These are phyloP conservation scores for Copromyces sp. DNA, from an alignment of 495 filamentous ascomycete species.

Conservation along the genomic window DNA sequence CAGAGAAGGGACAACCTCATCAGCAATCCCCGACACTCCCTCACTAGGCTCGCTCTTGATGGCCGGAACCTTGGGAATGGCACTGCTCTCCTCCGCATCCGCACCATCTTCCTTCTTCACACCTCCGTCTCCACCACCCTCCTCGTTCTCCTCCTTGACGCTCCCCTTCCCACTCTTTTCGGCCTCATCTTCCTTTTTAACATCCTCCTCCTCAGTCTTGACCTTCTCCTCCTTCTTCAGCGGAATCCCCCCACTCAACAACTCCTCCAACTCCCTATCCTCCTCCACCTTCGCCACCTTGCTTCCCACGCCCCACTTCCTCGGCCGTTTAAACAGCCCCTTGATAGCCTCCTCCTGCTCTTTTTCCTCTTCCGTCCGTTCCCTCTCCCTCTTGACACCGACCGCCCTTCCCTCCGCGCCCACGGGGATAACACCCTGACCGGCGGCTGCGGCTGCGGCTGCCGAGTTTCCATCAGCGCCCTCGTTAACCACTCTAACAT, in stretches of 20 bases:
- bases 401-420: constrained; percentile 34
- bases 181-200: constrained; percentile 1
- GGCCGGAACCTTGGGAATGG: neutral
- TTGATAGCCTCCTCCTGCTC: constrained; percentile 52
- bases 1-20: neutral
- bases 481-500: constrained; percentile 36
- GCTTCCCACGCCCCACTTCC: constrained; percentile 65
- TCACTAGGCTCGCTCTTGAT: constrained; percentile 12
- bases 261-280: constrained; percentile 58
- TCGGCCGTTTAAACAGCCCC: constrained; percentile 44
- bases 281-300: constrained; percentile 56
- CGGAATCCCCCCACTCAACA: constrained; percentile 45
- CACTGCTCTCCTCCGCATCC: neutral
- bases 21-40: constrained; percentile 6
- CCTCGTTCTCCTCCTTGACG: constrained; percentile 21
- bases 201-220: constrained; percentile 17
- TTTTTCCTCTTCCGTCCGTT: constrained; percentile 52
- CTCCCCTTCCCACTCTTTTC: constrained; percentile 10
- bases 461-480: constrained; percentile 3
- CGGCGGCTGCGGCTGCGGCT: neutral
- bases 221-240: constrained; percentile 24
- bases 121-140: neutral
- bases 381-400: constrained; percentile 62
- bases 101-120: constrained; percentile 9
- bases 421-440: constrained; percentile 3